Conservation (phyloP, 169 alveolate genomes). For the Sarcocystis neurona region DNA sequence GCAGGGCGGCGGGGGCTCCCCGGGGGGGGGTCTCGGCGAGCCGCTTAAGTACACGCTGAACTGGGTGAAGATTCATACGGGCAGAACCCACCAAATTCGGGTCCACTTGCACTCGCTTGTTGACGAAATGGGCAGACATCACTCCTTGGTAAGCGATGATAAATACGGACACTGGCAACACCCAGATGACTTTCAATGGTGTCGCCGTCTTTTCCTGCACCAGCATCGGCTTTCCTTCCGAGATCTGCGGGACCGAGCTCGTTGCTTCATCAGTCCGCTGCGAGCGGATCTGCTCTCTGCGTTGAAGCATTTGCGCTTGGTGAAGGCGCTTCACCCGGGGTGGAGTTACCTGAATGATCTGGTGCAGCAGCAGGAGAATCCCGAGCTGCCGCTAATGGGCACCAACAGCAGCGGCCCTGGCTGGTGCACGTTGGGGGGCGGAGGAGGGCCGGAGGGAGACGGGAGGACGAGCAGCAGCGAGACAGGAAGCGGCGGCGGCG, state of each 20-base stretch:
- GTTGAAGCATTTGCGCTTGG: slow-evolving; percentile 1
- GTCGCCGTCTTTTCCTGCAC: slow-evolving; percentile 28
- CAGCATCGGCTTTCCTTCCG: slow-evolving; percentile 23
- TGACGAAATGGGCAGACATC: neutral
- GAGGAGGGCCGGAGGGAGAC: no score
- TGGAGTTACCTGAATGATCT: neutral
- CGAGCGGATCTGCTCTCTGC: slow-evolving; percentile 34
- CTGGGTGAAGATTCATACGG: slow-evolving; percentile 38
- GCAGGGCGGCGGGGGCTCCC: no score
- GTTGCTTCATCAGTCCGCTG: slow-evolving; percentile 13
- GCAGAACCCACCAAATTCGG: slow-evolving; percentile 46
- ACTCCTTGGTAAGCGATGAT: slow-evolving; percentile 33
- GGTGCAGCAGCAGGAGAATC: neutral
- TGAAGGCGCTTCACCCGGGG: neutral
- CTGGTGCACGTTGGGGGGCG: no score
- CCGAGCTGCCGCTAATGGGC: neutral
- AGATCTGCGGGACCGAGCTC: neutral
- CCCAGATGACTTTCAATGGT: slow-evolving; percentile 17
- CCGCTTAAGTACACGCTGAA: slow-evolving; percentile 23
- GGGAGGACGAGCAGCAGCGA: no score
- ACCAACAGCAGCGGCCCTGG: no score
- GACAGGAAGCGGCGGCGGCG: neutral
- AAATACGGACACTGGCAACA: slow-evolving; percentile 14
- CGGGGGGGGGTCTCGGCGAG: no score
- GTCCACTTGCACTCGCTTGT: slow-evolving; percentile 11